Conservation (phyloP, 345 rosid genomes). For the Hypericum perforatum region DNA sequence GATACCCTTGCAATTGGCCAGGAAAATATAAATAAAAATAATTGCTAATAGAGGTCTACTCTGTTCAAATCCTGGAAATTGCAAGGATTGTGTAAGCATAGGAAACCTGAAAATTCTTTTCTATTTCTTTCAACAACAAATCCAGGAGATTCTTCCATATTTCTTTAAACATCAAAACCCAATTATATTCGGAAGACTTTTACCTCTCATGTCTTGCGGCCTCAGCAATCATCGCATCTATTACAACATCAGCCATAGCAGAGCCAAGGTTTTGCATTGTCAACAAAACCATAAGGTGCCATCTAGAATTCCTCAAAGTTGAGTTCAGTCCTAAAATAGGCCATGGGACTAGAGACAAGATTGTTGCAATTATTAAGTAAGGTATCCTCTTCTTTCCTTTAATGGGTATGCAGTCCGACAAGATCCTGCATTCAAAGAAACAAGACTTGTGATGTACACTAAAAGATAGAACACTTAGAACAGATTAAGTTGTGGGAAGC, state of each 20-base stretch:
- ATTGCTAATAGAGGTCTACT: no score
- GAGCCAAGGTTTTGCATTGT: slow-evolving; percentile 87
- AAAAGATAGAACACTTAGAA: no score
- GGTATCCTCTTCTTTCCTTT: slow-evolving; percentile 80
- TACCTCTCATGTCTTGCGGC: slow-evolving; percentile 74
- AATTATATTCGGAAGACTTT: slow-evolving; percentile 5
- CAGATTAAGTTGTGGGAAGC: no score
- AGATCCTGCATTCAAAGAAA: slow-evolving; percentile 43
- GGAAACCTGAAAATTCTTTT: no score
- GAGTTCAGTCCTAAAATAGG: slow-evolving; percentile 56
- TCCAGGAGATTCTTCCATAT: no score
- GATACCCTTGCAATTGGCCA: no score
- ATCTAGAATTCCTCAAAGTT: slow-evolving; percentile 43
- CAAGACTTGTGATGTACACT: not conserved
- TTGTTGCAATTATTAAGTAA: slow-evolving; percentile 62
- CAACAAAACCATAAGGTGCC: slow-evolving; percentile 52
- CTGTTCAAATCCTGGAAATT: no score
- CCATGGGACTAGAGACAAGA: slow-evolving; percentile 86
- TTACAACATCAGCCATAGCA: slow-evolving; percentile 95
- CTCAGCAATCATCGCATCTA: slow-evolving; percentile 98
- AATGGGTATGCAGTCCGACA: slow-evolving; percentile 89
- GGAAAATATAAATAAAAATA: no score
- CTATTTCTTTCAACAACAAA: no score
- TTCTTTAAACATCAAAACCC: not conserved
- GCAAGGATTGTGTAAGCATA: no score